Percentiles rank a stretch among this genome's conserved stretches.
These are phyloP conservation scores for Aspergillus floridensis DNA, from an alignment of 2,329 filamentous ascomycete genomes.

Conservation along the genomic window DNA sequence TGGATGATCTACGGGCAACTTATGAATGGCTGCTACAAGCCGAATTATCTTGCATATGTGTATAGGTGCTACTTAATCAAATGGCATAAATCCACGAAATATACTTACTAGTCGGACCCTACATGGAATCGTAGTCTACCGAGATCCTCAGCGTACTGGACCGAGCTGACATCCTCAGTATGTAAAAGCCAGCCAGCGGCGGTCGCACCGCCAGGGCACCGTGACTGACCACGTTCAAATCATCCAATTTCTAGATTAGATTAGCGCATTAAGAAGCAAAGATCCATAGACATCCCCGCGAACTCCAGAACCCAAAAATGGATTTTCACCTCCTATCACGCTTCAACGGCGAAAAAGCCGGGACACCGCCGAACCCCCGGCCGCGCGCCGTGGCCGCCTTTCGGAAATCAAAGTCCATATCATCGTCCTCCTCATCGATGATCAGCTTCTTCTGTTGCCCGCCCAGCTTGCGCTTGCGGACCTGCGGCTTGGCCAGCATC, in stretches of 20 bases:
- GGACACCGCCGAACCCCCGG: conserved; percentile 48
- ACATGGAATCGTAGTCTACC: too few species aligned
- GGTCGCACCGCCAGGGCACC: too few species aligned
- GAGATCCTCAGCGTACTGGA: too few species aligned
- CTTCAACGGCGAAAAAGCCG: conserved; percentile 70
- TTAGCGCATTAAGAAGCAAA: neutral
- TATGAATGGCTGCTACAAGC: neutral
- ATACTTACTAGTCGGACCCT: too few species aligned
- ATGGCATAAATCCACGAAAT: neutral
- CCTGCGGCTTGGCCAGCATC: conserved; percentile 41
- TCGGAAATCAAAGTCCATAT: conserved; percentile 27
- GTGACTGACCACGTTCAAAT: too few species aligned
- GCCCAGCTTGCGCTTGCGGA: conserved; percentile 72
- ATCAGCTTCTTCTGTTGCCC: conserved; percentile 61
- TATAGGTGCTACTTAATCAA: neutral
- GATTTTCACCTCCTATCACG: conserved; percentile 54
- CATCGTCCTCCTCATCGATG: conserved; percentile 68
- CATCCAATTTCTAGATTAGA: neutral
- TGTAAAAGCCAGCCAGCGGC: too few species aligned
- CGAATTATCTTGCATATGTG: neutral
- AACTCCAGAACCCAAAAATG: too few species aligned
- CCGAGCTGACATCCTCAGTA: too few species aligned
- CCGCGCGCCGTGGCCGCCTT: conserved; percentile 7
- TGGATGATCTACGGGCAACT: neutral
- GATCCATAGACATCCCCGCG: too few species aligned